Evolutionary conservation across 169 alveolate genomes (phyloP), one percentile per base, ranked within the genome.

Genomic region (Eimeria zaria): DNA sequence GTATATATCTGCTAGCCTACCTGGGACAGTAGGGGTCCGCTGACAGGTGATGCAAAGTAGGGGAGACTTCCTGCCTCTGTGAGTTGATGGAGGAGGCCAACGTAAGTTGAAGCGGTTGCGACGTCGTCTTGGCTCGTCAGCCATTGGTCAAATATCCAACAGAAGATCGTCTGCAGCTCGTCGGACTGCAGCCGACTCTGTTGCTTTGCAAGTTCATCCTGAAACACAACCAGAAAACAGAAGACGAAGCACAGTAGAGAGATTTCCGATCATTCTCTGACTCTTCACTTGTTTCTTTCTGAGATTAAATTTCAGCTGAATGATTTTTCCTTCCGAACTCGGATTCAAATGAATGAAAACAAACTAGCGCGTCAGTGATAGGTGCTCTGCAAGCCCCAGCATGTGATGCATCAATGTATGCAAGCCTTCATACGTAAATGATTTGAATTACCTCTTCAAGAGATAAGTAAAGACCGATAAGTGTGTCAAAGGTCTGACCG

Each of bases 131-230:
- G 48, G 27, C 76, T 83, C 20, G 91, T 83, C 30, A 83, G 53
- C 91, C 91, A 83, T 30, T 83, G 91, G 48, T 83, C 91, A 2
- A 83, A 83, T 14, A 83, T 53, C 76, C 74, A 83, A 27, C 91
- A 83, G 55, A 83, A 83, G 53, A 83, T 22, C 12, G 91, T 83
- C 91, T 83, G 76, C 55, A 83, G 73, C 48, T 53, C 71, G 4
- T 7, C 73, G 9, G 90, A 11, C 6, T 81, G 24, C 71, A 81
- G 48, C 30, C 71, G 51, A 46, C 90, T 51, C 14, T 81, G 90
- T 51, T 53, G 90, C 90, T 81, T 81, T 27, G 90, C 90, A 14
- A 46, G 22, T 7, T 81, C 90, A n/a, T 81, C 90, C 90, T 81
- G 73, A 51, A 30, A 48, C 81, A 71, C 14, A 12, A 1, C 27